Evolutionary conservation across 2,329 filamentous ascomycete genomes (phyloP), one percentile per base, ranked within the genome.

Genomic region (Trichoderma simmonsii): DNA sequence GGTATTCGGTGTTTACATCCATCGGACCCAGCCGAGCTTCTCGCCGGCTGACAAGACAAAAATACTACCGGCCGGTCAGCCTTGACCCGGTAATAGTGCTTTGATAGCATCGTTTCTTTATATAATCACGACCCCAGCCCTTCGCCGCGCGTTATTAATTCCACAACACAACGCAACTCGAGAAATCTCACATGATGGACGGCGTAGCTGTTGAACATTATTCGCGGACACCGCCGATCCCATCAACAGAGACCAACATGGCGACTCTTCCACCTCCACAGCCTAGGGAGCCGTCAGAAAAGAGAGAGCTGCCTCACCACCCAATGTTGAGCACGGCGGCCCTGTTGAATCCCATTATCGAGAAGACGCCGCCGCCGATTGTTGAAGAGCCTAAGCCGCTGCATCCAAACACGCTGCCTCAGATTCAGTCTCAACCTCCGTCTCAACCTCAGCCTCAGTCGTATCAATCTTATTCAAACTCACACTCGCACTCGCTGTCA

Each of bases 281-380:
- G 8, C 32, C 28, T 24, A 12, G 28, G 26, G 59, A 57, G 48
- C 57, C 28, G 3, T 60, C 60, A 43, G 68, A 70, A 39, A 64
- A 70, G 51, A 54, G 51, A 34, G 65, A 72, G 51, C 30, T 69
- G 26, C 71, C 69, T 71, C 69, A 65, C 11, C 69, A 71, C 36
- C 36, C 69, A 6, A 63, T 65, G 26, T 36, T 63, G 11, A 71
- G 51, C 54, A 71, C 61, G 14, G 69, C 60, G 12, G 60, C 48
- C n/a, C 18, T 65, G 69, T 30, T 65, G 51, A 69, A 69, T n/a
- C 66, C 66, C 32, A 70, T 70, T 24, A 57, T 70, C 60, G 68
- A 70, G 24, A 70, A 64, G 48, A 24, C 51, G 54, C 21, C 43
- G 48, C 60, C 48, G 60, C 60, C 59, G 24, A 15, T 34, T 14